Base-by-base conservation (phyloP, 1,139 yeast species). In the Debaryomyces coudertii region DNA sequence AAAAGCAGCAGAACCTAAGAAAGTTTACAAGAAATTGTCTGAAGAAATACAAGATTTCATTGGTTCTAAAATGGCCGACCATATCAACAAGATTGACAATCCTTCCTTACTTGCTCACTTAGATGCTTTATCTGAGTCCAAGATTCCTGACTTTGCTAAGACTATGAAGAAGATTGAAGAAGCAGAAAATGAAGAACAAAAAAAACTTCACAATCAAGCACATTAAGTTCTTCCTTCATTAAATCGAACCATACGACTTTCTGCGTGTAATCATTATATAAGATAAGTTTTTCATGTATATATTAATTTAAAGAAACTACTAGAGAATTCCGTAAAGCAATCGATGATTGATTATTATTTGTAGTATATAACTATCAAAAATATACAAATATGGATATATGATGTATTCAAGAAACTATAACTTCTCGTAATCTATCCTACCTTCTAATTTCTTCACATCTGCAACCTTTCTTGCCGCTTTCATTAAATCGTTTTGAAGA, bases 381-480 rank as follows among this genome's bases (percentile, higher is more conserved):
- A 16, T 38, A 29, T 20, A 28, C 20, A 38, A 16, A 14, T 35
- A 35, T n/a, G n/a, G 31, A 28, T 23, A 29, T 22, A 28, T 28
- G 34, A 38, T n/a, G 33, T 38, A 25, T 14, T 38, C 15, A n/a
- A 35, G 25, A 30, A 12, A 16, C 49, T 71, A 90, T 62, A 90
- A 76, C 77, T 90, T 90, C 72, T 92, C 95, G 65, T 93, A 93
- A 62, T 93, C 98, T 53, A 92, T 74, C 69, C 88, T 88, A 55
- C 99, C 98, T 73, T 95, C 99, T 67, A 95, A 81, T 71, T 93
- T 95, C 86, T 95, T 95, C 47, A 90, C 87, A 64, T 95, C 99
- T 18, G 93, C 93, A 50, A 95, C 98, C 76, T 95, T 95, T 69
- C 99, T 82, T 37, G 92, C 98, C 12, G 99, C 99, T 70, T 93